These are phyloP conservation scores for Zymoseptoria ardabiliae DNA, from an alignment of 2,329 filamentous ascomycete genomes.

Conservation along the genomic window DNA sequence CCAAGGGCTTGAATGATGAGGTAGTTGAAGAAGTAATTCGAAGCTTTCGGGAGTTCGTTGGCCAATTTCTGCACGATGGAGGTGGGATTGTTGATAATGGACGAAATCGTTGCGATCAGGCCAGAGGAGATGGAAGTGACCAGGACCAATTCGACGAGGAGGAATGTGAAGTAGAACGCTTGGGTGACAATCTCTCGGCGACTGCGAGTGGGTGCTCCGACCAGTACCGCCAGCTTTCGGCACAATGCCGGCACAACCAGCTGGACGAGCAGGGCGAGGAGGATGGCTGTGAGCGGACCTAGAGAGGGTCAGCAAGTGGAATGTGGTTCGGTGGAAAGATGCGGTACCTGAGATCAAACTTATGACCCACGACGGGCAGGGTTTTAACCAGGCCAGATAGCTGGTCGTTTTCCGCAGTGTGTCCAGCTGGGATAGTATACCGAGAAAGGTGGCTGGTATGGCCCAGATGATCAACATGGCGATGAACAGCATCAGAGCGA, in stretches of 20 bases:
- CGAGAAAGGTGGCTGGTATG: conserved; percentile 9
- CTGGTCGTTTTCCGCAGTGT: background rate
- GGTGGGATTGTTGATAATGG: conserved; percentile 4
- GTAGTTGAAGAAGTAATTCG: conserved; percentile 15
- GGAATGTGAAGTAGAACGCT: conserved; percentile 13
- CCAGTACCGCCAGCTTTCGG: conserved; percentile 7
- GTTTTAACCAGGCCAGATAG: conserved; percentile 5
- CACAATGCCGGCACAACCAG: conserved; percentile 9
- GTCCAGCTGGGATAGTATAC: conserved; percentile 8
- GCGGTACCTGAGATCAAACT: conserved; percentile 8
- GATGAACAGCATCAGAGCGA: conserved; percentile 6
- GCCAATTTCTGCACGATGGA: conserved; percentile 3
- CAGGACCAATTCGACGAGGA: conserved; percentile 11
- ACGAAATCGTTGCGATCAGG: conserved; percentile 2
- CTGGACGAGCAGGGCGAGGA: conserved; percentile 7
- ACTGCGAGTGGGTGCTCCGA: conserved; percentile 7
- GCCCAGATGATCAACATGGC: conserved; percentile 11
- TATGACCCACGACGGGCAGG: conserved; percentile 7
- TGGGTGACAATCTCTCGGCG: conserved; percentile 8
- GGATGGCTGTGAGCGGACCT: conserved; percentile 5
- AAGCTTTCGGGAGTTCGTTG: conserved; percentile 7
- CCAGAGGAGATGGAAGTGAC: conserved; percentile 10
- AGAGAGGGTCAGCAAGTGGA: background rate
- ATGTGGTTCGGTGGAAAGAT: background rate
- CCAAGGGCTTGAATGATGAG: conserved; percentile 12